Conservation (phyloP, 73 alveolate genomes). For the Paramecium pentaurelia region DNA sequence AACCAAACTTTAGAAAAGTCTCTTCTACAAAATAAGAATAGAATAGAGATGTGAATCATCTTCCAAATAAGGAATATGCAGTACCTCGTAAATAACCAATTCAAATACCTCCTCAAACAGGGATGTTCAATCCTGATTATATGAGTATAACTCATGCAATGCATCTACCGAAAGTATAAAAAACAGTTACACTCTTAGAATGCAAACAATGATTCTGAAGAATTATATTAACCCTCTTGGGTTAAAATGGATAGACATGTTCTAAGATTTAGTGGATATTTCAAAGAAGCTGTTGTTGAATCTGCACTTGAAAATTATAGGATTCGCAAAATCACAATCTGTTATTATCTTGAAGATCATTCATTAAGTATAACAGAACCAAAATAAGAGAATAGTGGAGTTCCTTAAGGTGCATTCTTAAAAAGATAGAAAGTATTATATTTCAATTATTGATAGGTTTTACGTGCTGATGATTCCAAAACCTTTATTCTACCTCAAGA, state of each 20-base stretch:
- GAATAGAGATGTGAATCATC: conserved; percentile 63
- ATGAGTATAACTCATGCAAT: conserved; percentile 68
- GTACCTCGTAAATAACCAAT: conserved; percentile 63
- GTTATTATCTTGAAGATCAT: conserved; percentile 88
- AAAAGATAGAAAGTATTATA: conserved; percentile 71
- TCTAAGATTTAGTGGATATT: conserved; percentile 85
- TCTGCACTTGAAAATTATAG: conserved; percentile 88
- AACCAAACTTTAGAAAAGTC: conserved; percentile 64
- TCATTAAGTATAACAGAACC: conserved; percentile 85
- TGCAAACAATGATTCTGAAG: conserved; percentile 68
- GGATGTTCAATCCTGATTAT: conserved; percentile 69
- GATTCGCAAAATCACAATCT: conserved; percentile 76
- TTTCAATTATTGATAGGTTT: conserved; percentile 37
- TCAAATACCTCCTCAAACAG: conserved; percentile 62
- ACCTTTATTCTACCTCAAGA: conserved; percentile 73
- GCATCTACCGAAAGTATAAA: conserved; percentile 53
- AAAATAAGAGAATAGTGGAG: conserved; percentile 83
- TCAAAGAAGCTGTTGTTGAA: conserved; percentile 94
- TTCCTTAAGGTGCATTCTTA: conserved; percentile 93
- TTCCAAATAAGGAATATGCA: conserved; percentile 53
- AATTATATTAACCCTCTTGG: conserved; percentile 89
- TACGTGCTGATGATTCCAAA: conserved; percentile 72
- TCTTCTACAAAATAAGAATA: conserved; percentile 70
- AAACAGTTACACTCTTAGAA: background rate
- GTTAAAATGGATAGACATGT: conserved; percentile 92